Evolutionary conservation across 2,329 filamentous ascomycete genomes (phyloP).

Genomic region (Aspergillus phoenicis): DNA sequence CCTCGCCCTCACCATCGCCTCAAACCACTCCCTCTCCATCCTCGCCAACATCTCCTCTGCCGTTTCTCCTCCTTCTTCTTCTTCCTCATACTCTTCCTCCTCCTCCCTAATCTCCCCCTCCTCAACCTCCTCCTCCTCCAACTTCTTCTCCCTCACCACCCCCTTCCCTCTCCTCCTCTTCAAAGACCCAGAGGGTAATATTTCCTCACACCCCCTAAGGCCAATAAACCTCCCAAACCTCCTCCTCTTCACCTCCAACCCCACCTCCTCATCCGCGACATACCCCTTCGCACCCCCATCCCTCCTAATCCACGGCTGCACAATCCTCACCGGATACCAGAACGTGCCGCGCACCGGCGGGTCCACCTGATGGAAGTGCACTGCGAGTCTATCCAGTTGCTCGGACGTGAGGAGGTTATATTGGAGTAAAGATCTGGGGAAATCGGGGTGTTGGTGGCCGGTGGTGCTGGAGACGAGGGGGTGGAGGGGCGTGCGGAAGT

Average conservation of each 20-base stretch:
- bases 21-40: constrained; percentile 36
- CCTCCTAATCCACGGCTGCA: constrained; percentile 31
- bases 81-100: neutral
- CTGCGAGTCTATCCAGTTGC: constrained; percentile 46
- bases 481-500: constrained; percentile 35
- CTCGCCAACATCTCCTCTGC: constrained; percentile 22
- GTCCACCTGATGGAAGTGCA: constrained; percentile 46
- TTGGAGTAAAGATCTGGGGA: constrained; percentile 41
- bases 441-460: constrained; percentile 40
- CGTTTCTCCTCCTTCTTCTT: constrained; percentile 4
- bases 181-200: constrained; percentile 4
- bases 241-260: constrained; percentile 40
- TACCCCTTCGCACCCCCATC: constrained; percentile 9
- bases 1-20: constrained; percentile 29
- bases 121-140: neutral
- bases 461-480: constrained; percentile 43
- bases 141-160: neutral
- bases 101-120: neutral
- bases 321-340: constrained; percentile 38
- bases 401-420: constrained; percentile 45
- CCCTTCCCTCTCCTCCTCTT: neutral
- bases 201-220: constrained; percentile 39
- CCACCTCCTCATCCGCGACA: too few species aligned
- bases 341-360: constrained; percentile 36
- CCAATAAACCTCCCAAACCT: constrained; percentile 50